Percentiles rank a stretch among this genome's conserved stretches.
phyloP scores from a whole-genome alignment of 805 yeast genomes.

The Myxozyma sirexii region DNA sequence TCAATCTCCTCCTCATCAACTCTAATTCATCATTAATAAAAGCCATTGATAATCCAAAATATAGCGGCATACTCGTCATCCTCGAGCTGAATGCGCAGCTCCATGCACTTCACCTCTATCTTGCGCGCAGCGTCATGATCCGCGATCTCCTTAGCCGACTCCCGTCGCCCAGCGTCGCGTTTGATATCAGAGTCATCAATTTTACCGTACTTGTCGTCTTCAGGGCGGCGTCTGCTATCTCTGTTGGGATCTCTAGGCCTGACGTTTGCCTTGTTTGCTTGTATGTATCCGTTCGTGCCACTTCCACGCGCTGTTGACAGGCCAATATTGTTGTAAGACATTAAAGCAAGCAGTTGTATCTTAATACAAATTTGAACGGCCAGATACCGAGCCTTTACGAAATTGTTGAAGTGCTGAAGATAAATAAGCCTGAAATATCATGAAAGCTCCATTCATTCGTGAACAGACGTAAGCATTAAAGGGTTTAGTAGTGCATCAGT shows the following conservation, averaged over 20 bases:
- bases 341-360: background rate
- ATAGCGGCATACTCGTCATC: slow-evolving; percentile 30
- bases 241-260: slow-evolving; percentile 9
- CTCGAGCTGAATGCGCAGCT: slow-evolving; percentile 35
- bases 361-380: too few species aligned
- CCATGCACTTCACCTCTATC: slow-evolving; percentile 37
- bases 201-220: slow-evolving; percentile 16
- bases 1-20: slow-evolving; percentile 36
- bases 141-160: slow-evolving; percentile 23
- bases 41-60: background rate
- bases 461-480: too few species aligned
- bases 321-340: slow-evolving; percentile 41
- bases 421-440: too few species aligned
- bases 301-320: slow-evolving; percentile 41
- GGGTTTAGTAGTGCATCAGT: too few species aligned
- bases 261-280: slow-evolving; percentile 34
- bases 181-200: slow-evolving; percentile 18
- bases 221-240: background rate
- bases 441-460: too few species aligned
- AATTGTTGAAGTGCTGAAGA: background rate
- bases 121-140: slow-evolving; percentile 33
- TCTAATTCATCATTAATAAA: background rate
- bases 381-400: too few species aligned
- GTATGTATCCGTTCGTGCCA: slow-evolving; percentile 41
- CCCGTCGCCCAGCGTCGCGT: slow-evolving; percentile 13